Percentiles rank a stretch among this genome's conserved stretches.
Evolutionary conservation across 345 rosid species (phyloP).

Genomic region (Salix caprea): DNA sequence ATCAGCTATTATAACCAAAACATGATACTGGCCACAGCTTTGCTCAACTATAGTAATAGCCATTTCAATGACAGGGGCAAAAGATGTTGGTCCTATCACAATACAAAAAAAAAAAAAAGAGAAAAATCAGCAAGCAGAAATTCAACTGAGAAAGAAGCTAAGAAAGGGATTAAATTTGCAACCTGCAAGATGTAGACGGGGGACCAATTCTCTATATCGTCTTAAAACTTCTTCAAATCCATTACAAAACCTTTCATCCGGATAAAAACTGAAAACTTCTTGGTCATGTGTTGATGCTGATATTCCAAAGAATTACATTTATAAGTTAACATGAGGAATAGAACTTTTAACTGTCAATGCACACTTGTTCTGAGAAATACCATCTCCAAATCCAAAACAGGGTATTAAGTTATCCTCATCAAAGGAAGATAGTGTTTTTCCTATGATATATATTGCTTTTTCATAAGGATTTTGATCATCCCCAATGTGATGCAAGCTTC

Average conservation of each 20-base stretch:
- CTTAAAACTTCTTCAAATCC: constrained; percentile 89
- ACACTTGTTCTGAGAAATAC: constrained; percentile 13
- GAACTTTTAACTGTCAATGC: background rate
- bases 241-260: constrained; percentile 54
- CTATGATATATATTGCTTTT: constrained; percentile 74
- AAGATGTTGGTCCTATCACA: constrained; percentile 85
- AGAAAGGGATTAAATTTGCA: background rate
- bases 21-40: constrained; percentile 94
- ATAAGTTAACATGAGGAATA: background rate
- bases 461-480: constrained; percentile 62
- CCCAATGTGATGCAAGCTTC: constrained; percentile 67
- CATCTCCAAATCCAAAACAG: constrained; percentile 85
- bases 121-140: background rate
- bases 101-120: background rate
- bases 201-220: constrained; percentile 70
- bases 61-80: constrained; percentile 93
- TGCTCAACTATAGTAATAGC: constrained; percentile 88
- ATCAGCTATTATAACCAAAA: constrained; percentile 85
- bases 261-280: constrained; percentile 85
- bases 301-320: background rate
- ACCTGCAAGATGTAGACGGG: constrained; percentile 88
- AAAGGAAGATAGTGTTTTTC: constrained; percentile 63
- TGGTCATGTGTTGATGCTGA: constrained; percentile 91
- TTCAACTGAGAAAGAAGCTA: background rate
- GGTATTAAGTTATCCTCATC: constrained; percentile 86